Base-by-base conservation (phyloP, 2,329 filamentous ascomycete genomes). In the Botrytis byssoidea region DNA sequence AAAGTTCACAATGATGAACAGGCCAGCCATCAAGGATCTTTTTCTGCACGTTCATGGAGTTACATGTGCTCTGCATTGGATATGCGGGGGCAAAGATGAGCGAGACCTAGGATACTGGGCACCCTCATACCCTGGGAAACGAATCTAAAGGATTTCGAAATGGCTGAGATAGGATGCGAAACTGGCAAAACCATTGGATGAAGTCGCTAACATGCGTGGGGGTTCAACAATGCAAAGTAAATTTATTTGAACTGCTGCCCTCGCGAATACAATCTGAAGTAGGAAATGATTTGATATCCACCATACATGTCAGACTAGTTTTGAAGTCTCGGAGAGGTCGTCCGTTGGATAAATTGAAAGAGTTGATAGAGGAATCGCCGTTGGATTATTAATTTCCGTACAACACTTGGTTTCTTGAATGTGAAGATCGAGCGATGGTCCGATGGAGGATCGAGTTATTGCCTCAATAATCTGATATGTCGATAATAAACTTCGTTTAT, bases 41-140 rank as follows among this genome's bases (percentile, higher is more conserved):
- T n/a, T 25, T 48, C 48, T 68, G 66, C 48, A 57, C 66, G n/a
- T 37, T 37, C 66, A 57, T 68, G 66, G 66, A 68, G 48, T 40
- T 40, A 40, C 46, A 68, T 55, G 46, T 68, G 48, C 46, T 55
- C 44, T 55, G 65, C 65, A 68, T 32, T 57, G 51, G 42, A 65
- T 57, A 57, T 68, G 66, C 66, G 66, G 66, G 65, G 48, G 66
- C 66, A 68, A 57, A 32, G 66, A 42, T 57, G 66, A 20, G 35
- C n/a, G 35, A 57, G 25, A 18, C 51, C 51, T 18, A 55, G 32
- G 37, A 57, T 37, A 57, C 9, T 35, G 57, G 25, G 51, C 51
- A 57, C 51, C 46, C n/a, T 48, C 35, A 37, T 32, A 57, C 48
- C 66, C 48, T 42, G 29, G 35, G 66, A 57, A 68, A 42, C 16